phyloP scores from a whole-genome alignment of 176 grass and related monocot genomes.

The Oryza coarctata region DNA sequence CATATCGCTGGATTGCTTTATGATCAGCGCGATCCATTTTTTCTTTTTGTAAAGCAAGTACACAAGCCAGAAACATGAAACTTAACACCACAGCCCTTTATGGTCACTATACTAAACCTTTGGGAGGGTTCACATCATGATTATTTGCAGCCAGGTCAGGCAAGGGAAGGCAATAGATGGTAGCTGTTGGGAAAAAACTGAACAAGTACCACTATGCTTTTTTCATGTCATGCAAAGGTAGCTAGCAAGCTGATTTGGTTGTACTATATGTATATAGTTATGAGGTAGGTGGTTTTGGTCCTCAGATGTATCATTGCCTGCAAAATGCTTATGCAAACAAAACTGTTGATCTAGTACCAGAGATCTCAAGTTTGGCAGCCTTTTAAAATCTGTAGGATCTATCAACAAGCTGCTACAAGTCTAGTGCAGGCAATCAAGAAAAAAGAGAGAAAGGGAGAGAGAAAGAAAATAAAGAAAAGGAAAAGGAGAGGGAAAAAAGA shows the following conservation, averaged over 20 bases:
- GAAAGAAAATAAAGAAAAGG: neutral
- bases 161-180: constrained; percentile 30
- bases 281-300: constrained; percentile 39
- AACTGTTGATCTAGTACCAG: constrained; percentile 34
- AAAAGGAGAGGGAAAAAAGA: constrained; percentile 7
- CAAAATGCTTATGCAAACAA: constrained; percentile 38
- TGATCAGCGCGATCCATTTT: neutral
- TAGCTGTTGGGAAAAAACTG: constrained; percentile 51
- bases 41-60: constrained; percentile 34
- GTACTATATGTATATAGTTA: constrained; percentile 37
- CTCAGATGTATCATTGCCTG: constrained; percentile 37
- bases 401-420: neutral
- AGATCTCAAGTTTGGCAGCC: constrained; percentile 43
- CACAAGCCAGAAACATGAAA: constrained; percentile 27
- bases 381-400: constrained; percentile 45
- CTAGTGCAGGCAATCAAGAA: constrained; percentile 37
- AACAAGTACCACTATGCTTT: constrained; percentile 55
- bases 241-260: constrained; percentile 39
- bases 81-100: constrained; percentile 35
- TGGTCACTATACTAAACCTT: constrained; percentile 32
- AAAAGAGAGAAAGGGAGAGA: neutral
- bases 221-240: constrained; percentile 51
- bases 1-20: neutral
- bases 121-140: constrained; percentile 44
- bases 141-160: constrained; percentile 30